These are phyloP conservation scores for Ramalina peruviana DNA, from an alignment of 495 filamentous ascomycete species.

Conservation along the genomic window DNA sequence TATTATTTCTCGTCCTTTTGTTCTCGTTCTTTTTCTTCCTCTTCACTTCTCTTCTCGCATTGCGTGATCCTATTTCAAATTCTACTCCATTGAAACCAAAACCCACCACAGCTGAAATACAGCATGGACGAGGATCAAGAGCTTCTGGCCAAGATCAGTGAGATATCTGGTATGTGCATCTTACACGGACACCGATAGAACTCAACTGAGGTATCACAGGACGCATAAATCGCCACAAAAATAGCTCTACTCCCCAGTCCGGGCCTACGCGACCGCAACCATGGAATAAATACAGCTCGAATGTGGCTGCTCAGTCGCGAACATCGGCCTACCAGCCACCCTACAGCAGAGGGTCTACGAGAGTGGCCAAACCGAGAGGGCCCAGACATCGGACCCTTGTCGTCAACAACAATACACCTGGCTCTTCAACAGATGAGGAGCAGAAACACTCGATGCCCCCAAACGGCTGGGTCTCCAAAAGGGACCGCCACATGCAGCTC, in stretches of 20 bases:
- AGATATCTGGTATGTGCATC: conserved; percentile 49
- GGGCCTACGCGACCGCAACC: background rate
- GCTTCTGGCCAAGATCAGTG: conserved; percentile 59
- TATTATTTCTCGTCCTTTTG: too few relatives aligned
- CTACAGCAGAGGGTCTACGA: conserved; percentile 32
- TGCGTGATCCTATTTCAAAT: too few relatives aligned
- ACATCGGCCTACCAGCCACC: conserved; percentile 22
- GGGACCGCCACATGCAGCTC: conserved; percentile 73
- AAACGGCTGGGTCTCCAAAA: conserved; percentile 59
- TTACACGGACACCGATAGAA: conserved; percentile 19
- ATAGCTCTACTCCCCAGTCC: conserved; percentile 27
- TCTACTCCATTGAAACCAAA: too few relatives aligned
- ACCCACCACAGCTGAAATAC: too few relatives aligned
- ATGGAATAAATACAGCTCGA: conserved; percentile 11
- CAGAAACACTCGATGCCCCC: conserved; percentile 16
- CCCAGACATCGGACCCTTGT: conserved; percentile 54
- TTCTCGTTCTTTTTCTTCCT: too few relatives aligned
- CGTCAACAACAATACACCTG: conserved; percentile 43
- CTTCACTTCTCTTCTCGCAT: too few relatives aligned
- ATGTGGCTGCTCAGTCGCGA: conserved; percentile 5
- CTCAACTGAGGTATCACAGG: conserved; percentile 28
- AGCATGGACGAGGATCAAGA: conserved; percentile 44
- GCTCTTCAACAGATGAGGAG: conserved; percentile 26
- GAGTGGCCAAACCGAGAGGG: conserved; percentile 23
- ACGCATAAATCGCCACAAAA: conserved; percentile 75